Base-by-base conservation (phyloP, 768 basidiomycete genomes). In the Mycena belliarum region DNA sequence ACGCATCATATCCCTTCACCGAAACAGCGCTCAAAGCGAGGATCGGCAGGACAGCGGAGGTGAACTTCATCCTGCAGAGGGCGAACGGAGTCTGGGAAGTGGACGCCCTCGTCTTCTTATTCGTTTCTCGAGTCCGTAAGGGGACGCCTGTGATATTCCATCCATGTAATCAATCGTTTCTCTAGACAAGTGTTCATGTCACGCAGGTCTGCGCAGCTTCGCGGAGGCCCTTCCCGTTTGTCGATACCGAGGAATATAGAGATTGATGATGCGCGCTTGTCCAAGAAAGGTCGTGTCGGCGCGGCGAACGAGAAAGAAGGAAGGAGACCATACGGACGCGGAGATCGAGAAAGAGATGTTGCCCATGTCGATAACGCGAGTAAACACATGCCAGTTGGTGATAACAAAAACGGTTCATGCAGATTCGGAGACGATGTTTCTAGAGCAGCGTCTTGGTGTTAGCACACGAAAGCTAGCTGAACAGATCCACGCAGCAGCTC, bases 21-120 rank as follows among this genome's bases (percentile, higher is more conserved):
- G 57, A 58, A 41, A 44, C 46, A 24, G 35, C 42, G 28, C 53
- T 53, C 61, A 59, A 45, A 40, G 57, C 57, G 24, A 63, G 57
- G 24, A 63, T 6, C 16, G 45, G 59, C 29, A 59, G 28, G 42
- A 59, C 26, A 40, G 48, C 49, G n/a, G 49, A 44, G 35, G 57
- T 38, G 57, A 63, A 52, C 61, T 55, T 55, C 45, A 42, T 50
- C 47, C 33, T 35, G 23, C 25, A 47, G 49, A 44, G 29, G 52
- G 21, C 43, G 49, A 35, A 55, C 25, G 52, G 51, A 49, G 55
- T 56, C 32, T n/a, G 21, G 12, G 7, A 20, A n/a, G 23, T n/a
- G 10, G 33, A 3, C 10, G n/a, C 4, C n/a, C 40, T 12, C 32
- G 47, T 37, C 52, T 58, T 62, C 48, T 58, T 63, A 59, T 58